Conservation (phyloP, 1,284 basidiomycete genomes). For the Tetrapyrgos nigripes region DNA sequence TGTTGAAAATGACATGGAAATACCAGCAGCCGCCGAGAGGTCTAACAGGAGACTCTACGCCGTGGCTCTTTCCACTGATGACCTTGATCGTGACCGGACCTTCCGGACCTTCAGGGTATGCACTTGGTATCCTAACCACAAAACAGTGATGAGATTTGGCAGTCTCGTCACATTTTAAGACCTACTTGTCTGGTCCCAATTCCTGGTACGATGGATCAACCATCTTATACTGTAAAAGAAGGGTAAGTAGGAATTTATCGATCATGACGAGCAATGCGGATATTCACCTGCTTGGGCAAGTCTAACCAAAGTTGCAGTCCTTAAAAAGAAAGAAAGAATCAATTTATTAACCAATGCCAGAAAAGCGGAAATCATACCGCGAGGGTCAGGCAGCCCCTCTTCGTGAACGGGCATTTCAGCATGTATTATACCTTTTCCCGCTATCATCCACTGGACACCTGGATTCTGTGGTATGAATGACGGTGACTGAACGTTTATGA, state of each 20-base stretch:
- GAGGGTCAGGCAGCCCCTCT: constrained; percentile 68
- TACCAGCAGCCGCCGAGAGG: constrained; percentile 95
- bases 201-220: constrained; percentile 84
- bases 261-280: neutral
- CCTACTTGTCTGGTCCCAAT: constrained; percentile 66
- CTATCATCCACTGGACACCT: constrained; percentile 96
- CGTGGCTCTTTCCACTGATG: constrained; percentile 89
- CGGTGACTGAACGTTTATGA: neutral
- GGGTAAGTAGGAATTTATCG: constrained; percentile 18
- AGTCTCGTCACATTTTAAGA: constrained; percentile 7
- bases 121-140: constrained; percentile 67
- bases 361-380: constrained; percentile 56
- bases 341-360: too few species aligned
- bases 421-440: neutral
- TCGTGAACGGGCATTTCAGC: constrained; percentile 80
- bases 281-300: constrained; percentile 74
- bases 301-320: constrained; percentile 92
- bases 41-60: constrained; percentile 86
- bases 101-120: constrained; percentile 73
- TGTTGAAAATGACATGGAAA: constrained; percentile 81
- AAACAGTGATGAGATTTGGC: constrained; percentile 5
- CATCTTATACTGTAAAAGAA: constrained; percentile 75
- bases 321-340: constrained; percentile 23
- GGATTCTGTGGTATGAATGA: constrained; percentile 47
- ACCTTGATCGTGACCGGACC: constrained; percentile 82